phyloP scores from a whole-genome alignment of 352 stramenopile genomes.

The Globisporangium sylvaticum region DNA sequence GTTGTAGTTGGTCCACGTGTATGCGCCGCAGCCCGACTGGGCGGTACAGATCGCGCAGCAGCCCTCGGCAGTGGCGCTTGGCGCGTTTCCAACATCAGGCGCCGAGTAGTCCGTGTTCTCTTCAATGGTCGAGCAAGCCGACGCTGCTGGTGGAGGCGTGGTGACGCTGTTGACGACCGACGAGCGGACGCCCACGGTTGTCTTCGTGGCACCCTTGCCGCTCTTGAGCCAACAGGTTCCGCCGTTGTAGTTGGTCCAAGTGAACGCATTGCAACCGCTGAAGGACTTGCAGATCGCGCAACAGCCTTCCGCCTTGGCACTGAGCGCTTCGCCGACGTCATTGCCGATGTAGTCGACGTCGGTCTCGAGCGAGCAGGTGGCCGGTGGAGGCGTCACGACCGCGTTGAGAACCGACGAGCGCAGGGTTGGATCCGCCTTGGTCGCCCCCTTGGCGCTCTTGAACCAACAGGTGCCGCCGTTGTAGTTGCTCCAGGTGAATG shows the following conservation, averaged over 20 bases:
- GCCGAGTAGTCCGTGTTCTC: constrained; percentile 22
- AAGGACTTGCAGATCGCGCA: constrained; percentile 17
- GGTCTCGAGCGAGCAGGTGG: constrained; percentile 11
- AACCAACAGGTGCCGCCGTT: constrained; percentile 56
- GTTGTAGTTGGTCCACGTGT: constrained; percentile 49
- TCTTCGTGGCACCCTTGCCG: constrained; percentile 10
- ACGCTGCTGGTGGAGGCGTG: background rate
- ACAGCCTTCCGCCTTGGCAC: constrained; percentile 16
- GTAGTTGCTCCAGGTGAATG: constrained; percentile 48
- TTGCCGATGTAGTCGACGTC: constrained; percentile 26
- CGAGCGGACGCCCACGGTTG: constrained; percentile 5
- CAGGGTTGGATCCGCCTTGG: background rate
- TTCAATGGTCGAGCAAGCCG: constrained; percentile 8
- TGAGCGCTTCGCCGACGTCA: constrained; percentile 15
- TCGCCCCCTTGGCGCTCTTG: constrained; percentile 27
- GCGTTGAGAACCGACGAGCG: background rate
- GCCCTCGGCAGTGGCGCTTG: background rate
- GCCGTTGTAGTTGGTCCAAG: constrained; percentile 24
- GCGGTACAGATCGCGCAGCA: constrained; percentile 31
- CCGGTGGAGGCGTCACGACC: background rate
- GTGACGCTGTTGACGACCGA: constrained; percentile 6
- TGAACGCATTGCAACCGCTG: constrained; percentile 21
- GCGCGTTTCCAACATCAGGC: constrained; percentile 14
- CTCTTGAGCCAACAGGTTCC: constrained; percentile 32
- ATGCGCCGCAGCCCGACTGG: constrained; percentile 31